Conservation (phyloP, 2,329 filamentous ascomycete species). For the Herpotrichia juniperi region DNA sequence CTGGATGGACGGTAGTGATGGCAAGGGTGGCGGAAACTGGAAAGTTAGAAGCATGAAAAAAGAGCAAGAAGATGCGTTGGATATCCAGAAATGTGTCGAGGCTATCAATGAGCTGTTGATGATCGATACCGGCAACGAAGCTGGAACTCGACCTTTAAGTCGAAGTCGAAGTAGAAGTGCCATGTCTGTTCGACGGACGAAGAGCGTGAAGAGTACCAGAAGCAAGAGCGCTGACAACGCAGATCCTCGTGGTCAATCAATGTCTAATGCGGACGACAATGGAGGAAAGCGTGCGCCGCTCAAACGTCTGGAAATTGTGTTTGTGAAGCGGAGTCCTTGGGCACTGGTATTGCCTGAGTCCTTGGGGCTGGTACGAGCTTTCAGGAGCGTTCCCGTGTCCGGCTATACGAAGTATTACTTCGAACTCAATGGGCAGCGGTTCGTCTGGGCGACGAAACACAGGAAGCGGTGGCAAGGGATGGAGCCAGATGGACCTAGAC, state of each 20-base stretch:
- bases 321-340: slow-evolving; percentile 25
- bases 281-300: slow-evolving; percentile 18
- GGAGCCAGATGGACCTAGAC: slow-evolving; percentile 26
- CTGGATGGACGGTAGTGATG: slow-evolving; percentile 30
- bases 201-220: slow-evolving; percentile 6
- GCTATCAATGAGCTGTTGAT: slow-evolving; percentile 19
- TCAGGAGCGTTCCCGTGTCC: slow-evolving; percentile 26
- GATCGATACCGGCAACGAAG: not conserved
- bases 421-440: slow-evolving; percentile 26
- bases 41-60: slow-evolving; percentile 28
- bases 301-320: slow-evolving; percentile 26
- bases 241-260: not conserved
- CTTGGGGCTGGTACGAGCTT: slow-evolving; percentile 21
- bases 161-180: slow-evolving; percentile 9
- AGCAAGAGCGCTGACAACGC: not conserved
- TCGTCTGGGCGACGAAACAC: slow-evolving; percentile 29
- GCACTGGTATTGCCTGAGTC: slow-evolving; percentile 23
- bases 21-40: slow-evolving; percentile 21
- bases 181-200: slow-evolving; percentile 5
- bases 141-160: slow-evolving; percentile 6
- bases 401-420: slow-evolving; percentile 28
- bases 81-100: slow-evolving; percentile 24
- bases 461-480: slow-evolving; percentile 27
- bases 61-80: slow-evolving; percentile 22
- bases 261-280: slow-evolving; percentile 2